Evolutionary conservation across 73 alveolate species (phyloP), one percentile per base, ranked within the genome.

Genomic region (Paramecium sexaurelia): DNA sequence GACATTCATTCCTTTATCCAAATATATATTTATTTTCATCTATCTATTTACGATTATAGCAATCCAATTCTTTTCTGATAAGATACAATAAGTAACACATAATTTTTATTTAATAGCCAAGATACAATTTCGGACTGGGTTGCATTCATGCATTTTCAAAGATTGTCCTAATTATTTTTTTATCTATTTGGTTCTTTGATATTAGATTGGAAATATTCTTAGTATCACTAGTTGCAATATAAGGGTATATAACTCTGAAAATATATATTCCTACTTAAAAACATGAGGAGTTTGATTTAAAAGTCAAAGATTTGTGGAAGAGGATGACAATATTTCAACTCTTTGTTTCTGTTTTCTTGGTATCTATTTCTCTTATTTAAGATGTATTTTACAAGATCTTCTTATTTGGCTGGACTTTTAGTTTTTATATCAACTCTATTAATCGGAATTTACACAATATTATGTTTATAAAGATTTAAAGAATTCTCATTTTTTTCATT

Each of bases 321-420:
- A 71, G 17, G 56, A 71, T 71, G 57, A 35, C 56, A 13, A 4
- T 71, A 1, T 71, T 35, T 71, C 13, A 71, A 11, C 17, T 71
- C 35, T 32, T 57, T 35, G 36, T 71, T n/a, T 35, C 86, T 8
- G 15, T 37, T n/a, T 71, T 71, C 29, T 40, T 71, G 11, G 86
- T 71, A 71, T 71, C 43, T 32, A 33, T 71, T 35, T 27, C 56
- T 8, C 7, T 35, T 71, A 35, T 71, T 27, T 15, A 35, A 71
- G 86, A 71, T 71, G 55, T 71, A 35, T 17, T 71, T 71, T n/a
- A 71, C 56, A 35, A 71, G 86, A 71, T 71, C 86, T 15, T 17
- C 22, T 1, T 71, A 20, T 22, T 7, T n/a, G 0, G 26, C 35
- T 35, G 55, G 86, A 37, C 15, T 71, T 27, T 2, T 71, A 3